Evolutionary conservation across 768 basidiomycete genomes (phyloP).

Genomic region (Scleroderma citrinum): DNA sequence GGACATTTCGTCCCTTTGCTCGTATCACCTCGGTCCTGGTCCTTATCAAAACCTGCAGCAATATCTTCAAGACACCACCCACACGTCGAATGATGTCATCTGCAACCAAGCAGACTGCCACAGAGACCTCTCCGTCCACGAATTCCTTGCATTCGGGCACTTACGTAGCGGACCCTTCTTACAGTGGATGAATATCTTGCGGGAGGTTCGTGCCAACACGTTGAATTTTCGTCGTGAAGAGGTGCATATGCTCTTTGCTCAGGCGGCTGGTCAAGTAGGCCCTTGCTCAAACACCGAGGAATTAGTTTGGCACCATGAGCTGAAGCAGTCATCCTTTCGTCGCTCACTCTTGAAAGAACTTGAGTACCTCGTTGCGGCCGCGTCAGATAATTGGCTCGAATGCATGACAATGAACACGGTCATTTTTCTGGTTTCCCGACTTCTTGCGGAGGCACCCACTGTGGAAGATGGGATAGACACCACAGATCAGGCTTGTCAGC

Average conservation of each 20-base stretch:
- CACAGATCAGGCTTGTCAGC: slow-evolving; percentile 6
- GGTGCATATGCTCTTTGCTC: too few species aligned
- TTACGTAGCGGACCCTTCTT: slow-evolving; percentile 35
- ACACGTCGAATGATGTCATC: too few species aligned
- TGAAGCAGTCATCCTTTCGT: slow-evolving; percentile 27
- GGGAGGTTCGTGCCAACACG: slow-evolving; percentile 29
- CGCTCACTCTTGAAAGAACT: slow-evolving; percentile 27
- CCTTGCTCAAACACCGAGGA: not conserved
- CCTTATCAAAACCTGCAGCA: not conserved
- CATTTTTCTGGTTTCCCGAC: slow-evolving; percentile 19
- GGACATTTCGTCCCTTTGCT: not conserved
- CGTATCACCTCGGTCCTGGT: not conserved
- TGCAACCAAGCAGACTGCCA: too few species aligned
- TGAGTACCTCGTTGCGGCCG: slow-evolving; percentile 21
- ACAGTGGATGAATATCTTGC: too few species aligned
- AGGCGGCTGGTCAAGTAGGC: too few species aligned
- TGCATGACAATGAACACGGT: slow-evolving; percentile 21
- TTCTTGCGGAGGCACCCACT: not conserved
- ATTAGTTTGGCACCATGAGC: slow-evolving; percentile 28
- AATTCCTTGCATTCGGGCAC: slow-evolving; percentile 34
- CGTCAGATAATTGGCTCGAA: slow-evolving; percentile 34
- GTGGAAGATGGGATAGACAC: not conserved
- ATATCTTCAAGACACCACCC: too few species aligned
- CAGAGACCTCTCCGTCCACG: too few species aligned
- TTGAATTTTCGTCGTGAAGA: slow-evolving; percentile 31